Evolutionary conservation across 441 rosid genomes (phyloP), one percentile per base, ranked within the genome.

Genomic region (Populus hybrid): DNA sequence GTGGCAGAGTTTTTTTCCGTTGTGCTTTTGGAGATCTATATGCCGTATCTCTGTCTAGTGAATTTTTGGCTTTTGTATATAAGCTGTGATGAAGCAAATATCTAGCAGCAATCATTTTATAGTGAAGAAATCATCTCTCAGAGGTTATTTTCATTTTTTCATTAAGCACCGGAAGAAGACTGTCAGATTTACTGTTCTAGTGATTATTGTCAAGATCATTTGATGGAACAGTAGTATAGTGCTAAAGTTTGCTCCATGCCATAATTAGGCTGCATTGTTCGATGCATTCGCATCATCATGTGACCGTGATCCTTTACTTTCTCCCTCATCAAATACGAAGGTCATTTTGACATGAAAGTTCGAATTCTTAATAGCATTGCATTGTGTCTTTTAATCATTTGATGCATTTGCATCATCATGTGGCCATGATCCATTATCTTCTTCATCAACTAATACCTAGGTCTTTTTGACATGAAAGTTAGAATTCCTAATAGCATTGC

Each of bases 91-190:
- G 38, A 24, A 78, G 30, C 16, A 16, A 30, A 30, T 40, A 67
- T 35, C 16, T 19, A 71, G 23, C 38, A 40, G 16, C 14, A 35
- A 5, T 36, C n/a, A 18, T 19, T 36, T 5, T 50, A 6, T 10
- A 12, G 11, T 28, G 9, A 1, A 61, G 68, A 67, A 14, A 69
- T 10, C 21, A 26, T 70, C 67, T 28, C 4, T 65, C 8, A 9
- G 32, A 30, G n/a, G 12, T 18, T 67, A 3, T n/a, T 78, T 72
- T 71, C 71, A 23, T 71, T 16, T 69, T 21, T 32, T 69, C 71
- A 42, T 69, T 69, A 24, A 24, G 35, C 42, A 18, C 21, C 9
- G 6, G 76, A 72, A 38, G 66, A 74, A 66, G 59, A 71, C 65
- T 40, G 65, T 7, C 69, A 19, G n/a, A 34, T 18, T 63, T 70